Evolutionary conservation across 768 basidiomycete species (phyloP).

Genomic region (Auricularia heimuer): DNA sequence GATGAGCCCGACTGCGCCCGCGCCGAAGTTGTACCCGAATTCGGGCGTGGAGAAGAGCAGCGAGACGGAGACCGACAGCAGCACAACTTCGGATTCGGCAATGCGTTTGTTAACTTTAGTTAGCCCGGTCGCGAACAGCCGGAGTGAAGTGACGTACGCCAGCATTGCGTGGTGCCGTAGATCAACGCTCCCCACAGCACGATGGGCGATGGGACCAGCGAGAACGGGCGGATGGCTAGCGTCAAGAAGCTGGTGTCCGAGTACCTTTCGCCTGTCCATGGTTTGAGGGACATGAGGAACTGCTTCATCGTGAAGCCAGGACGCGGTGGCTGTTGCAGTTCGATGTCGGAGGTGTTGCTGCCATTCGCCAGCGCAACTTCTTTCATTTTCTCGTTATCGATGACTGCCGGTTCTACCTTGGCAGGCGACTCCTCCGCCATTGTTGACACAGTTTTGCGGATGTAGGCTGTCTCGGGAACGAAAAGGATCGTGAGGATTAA

Average conservation of each 20-base stretch:
- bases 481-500: too few species aligned
- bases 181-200: conserved; percentile 9
- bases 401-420: too few species aligned
- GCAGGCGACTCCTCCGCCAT: too few species aligned
- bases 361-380: too few species aligned
- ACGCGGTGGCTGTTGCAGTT: too few species aligned
- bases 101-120: too few species aligned
- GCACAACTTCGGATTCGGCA: conserved; percentile 6
- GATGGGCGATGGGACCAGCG: conserved; percentile 7
- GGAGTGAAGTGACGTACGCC: conserved; percentile 3
- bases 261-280: conserved; percentile 2
- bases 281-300: conserved; percentile 3
- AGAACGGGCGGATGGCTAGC: conserved; percentile 6
- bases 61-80: conserved; percentile 10
- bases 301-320: background rate
- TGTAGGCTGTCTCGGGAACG: too few species aligned
- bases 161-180: conserved; percentile 11
- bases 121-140: background rate
- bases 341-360: too few species aligned
- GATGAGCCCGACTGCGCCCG: conserved; percentile 11
- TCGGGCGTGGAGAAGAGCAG: conserved; percentile 12
- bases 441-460: too few species aligned
- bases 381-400: too few species aligned
- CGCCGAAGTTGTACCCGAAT: conserved; percentile 10
- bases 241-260: conserved; percentile 6